Percentiles rank a stretch among this genome's conserved stretches.
phyloP scores from a whole-genome alignment of 2,329 filamentous ascomycete genomes.

The Fusarium acutatum region DNA sequence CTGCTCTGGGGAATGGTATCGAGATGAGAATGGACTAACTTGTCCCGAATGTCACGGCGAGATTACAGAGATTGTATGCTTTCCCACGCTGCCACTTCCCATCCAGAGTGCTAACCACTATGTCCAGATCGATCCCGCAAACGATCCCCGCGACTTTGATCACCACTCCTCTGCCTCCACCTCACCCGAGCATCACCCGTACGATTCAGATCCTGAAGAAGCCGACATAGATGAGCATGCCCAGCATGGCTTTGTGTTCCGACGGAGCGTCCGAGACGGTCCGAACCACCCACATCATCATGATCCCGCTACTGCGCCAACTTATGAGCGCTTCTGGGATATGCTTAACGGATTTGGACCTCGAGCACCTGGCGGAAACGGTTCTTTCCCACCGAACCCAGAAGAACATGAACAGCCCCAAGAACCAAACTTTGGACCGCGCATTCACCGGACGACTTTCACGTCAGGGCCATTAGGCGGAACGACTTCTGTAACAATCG shows the following conservation, averaged over 20 bases:
- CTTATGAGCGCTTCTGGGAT: constrained; percentile 55
- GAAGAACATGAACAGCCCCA: constrained; percentile 15
- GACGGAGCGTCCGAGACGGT: constrained; percentile 47
- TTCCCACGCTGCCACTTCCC: background rate
- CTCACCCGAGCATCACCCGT: constrained; percentile 43
- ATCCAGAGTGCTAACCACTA: constrained; percentile 20
- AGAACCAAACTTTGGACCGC: constrained; percentile 37
- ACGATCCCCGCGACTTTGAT: constrained; percentile 66
- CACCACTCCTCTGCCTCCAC: constrained; percentile 42
- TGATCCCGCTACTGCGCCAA: constrained; percentile 47
- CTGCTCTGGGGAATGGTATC: constrained; percentile 84
- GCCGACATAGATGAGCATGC: constrained; percentile 65
- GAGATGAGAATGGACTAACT: constrained; percentile 70
- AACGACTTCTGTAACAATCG: constrained; percentile 59
- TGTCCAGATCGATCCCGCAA: constrained; percentile 59
- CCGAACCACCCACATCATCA: constrained; percentile 37
- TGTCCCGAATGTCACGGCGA: constrained; percentile 84
- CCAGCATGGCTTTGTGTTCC: constrained; percentile 53
- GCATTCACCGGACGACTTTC: constrained; percentile 51
- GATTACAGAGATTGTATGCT: constrained; percentile 84
- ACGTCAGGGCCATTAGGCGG: constrained; percentile 50
- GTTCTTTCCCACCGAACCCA: constrained; percentile 22
- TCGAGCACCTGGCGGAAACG: constrained; percentile 11
- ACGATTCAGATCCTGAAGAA: constrained; percentile 65
- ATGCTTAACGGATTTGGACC: constrained; percentile 53